Conservation (phyloP, 169 alveolate species). For the Eimeria sp. region DNA sequence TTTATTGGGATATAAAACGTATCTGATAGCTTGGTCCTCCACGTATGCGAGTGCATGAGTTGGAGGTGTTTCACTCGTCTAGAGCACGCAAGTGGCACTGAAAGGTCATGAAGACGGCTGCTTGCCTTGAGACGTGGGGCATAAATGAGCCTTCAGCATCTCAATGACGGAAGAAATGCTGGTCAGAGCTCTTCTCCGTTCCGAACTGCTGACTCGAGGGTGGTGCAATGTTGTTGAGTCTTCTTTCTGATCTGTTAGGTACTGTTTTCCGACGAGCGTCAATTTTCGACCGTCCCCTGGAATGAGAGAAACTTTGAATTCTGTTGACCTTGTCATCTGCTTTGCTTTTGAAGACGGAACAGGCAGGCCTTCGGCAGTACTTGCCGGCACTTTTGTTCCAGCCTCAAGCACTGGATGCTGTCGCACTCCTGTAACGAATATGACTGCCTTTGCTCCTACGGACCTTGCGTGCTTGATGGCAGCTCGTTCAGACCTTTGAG, state of each 20-base stretch:
- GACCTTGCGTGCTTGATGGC: conserved; percentile 49
- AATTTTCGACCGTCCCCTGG: background rate
- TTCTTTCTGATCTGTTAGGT: background rate
- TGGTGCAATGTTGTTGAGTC: background rate
- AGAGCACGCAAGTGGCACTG: too few species aligned
- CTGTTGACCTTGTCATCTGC: background rate
- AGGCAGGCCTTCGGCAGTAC: background rate
- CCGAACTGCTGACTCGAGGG: background rate
- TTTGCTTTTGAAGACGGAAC: background rate
- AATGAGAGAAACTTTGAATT: background rate
- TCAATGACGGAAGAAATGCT: conserved; percentile 11
- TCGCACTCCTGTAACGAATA: background rate
- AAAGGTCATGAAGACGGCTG: background rate
- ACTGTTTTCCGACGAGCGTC: background rate
- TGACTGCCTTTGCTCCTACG: conserved; percentile 36
- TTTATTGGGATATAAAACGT: background rate
- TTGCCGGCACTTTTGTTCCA: background rate
- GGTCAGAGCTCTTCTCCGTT: background rate
- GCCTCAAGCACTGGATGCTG: background rate
- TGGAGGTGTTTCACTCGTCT: background rate
- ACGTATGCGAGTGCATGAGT: background rate
- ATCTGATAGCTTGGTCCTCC: background rate
- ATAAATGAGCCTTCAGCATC: background rate
- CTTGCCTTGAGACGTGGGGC: background rate
- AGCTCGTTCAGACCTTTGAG: conserved; percentile 24